phyloP scores from a whole-genome alignment of 352 stramenopile genomes.

The Blastocystis sp. region DNA sequence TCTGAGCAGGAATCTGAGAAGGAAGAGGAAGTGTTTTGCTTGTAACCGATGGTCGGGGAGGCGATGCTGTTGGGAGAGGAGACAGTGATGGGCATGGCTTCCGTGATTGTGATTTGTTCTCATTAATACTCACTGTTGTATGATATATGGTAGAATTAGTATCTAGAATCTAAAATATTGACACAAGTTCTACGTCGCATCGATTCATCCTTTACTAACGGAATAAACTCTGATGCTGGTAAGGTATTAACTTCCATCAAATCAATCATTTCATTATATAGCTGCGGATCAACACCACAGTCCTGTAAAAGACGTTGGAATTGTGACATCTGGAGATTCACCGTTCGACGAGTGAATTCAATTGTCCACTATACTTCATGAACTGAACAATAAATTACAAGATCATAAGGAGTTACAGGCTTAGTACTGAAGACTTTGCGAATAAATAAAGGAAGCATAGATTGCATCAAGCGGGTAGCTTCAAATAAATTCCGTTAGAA shows the following conservation, averaged over 20 bases:
- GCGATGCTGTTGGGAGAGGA: background rate
- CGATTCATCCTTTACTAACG: background rate
- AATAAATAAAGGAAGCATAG: constrained; percentile 40
- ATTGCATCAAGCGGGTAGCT: background rate
- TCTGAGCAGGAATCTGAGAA: background rate
- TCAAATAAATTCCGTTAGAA: background rate
- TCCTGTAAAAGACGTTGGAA: constrained; percentile 20
- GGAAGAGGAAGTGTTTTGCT: background rate
- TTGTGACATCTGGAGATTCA: background rate
- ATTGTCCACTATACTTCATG: constrained; percentile 29
- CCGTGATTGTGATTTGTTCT: too few relatives aligned
- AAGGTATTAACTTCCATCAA: background rate
- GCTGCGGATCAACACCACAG: background rate
- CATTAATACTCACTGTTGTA: too few relatives aligned
- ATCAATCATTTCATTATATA: background rate
- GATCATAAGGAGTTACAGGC: constrained; percentile 25
- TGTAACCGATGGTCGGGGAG: background rate
- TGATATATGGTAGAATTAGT: too few relatives aligned
- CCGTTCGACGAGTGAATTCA: background rate
- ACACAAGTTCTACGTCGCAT: too few relatives aligned
- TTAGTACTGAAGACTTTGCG: background rate
- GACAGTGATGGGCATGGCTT: background rate
- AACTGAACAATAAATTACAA: background rate
- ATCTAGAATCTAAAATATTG: too few relatives aligned
- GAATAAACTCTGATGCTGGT: background rate